Percentiles rank a stretch among this genome's conserved stretches.
Evolutionary conservation across 2,329 filamentous ascomycete species (phyloP).

Genomic region (Graphilbum ipis-grandicollis): DNA sequence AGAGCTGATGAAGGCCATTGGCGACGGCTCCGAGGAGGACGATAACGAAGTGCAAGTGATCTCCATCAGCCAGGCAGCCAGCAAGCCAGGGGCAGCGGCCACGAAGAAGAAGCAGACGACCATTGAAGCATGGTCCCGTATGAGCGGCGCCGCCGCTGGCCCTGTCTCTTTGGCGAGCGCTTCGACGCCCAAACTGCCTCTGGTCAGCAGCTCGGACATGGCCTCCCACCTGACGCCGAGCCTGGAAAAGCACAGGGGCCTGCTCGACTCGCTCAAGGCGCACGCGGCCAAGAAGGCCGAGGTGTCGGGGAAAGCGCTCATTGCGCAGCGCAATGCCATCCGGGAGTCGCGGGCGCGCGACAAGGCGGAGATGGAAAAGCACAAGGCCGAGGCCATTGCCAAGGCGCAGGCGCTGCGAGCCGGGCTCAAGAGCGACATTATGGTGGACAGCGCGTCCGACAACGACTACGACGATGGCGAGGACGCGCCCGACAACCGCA

Average conservation of each 20-base stretch:
- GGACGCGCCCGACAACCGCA: conserved; percentile 48
- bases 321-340: conserved; percentile 35
- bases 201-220: conserved; percentile 26
- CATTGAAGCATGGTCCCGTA: conserved; percentile 10
- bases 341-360: conserved; percentile 59
- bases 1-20: conserved; percentile 50
- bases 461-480: conserved; percentile 30
- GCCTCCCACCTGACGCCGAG: conserved; percentile 25
- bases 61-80: conserved; percentile 17
- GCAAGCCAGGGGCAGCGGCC: conserved; percentile 12
- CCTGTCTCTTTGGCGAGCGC: neutral
- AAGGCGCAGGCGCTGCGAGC: conserved; percentile 44
- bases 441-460: conserved; percentile 59
- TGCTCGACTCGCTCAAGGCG: conserved; percentile 27
- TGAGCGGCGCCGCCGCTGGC: neutral
- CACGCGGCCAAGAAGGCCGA: neutral
- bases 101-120: conserved; percentile 14
- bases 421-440: conserved; percentile 59
- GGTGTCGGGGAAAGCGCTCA: conserved; percentile 12
- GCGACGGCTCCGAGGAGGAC: conserved; percentile 37
- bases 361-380: conserved; percentile 54
- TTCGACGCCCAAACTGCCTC: neutral
- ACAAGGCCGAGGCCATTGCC: conserved; percentile 56
- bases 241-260: conserved; percentile 24
- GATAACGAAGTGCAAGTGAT: conserved; percentile 16